Evolutionary conservation across 1,284 basidiomycete genomes (phyloP).

Genomic region (Ustilago loliicola): DNA sequence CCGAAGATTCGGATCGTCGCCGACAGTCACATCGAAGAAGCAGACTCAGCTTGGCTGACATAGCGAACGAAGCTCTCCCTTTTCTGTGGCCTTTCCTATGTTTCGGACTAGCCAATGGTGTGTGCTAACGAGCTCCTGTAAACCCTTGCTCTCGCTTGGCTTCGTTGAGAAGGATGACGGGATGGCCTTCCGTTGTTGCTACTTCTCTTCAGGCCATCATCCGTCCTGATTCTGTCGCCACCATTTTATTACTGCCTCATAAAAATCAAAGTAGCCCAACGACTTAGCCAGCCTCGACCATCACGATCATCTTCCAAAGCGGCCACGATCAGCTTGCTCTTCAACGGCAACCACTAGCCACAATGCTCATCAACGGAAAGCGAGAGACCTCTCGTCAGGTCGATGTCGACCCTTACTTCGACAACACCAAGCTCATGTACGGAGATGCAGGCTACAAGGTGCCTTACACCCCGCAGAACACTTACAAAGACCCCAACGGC

Average conservation of each 20-base stretch:
- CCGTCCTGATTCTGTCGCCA: not conserved
- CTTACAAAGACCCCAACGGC: slow-evolving; percentile 51
- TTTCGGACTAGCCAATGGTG: slow-evolving; percentile 11
- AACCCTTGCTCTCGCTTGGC: not conserved
- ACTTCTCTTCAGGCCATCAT: not conserved
- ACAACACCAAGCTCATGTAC: slow-evolving; percentile 47
- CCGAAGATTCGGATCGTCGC: not conserved
- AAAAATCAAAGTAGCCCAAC: not conserved
- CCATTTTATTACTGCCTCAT: not conserved
- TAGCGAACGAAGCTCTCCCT: not conserved
- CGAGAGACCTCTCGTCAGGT: slow-evolving; percentile 32
- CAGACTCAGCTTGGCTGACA: not conserved
- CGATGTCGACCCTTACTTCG: slow-evolving; percentile 52
- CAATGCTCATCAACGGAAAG: slow-evolving; percentile 21
- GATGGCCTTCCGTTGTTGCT: not conserved
- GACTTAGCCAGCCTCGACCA: not conserved
- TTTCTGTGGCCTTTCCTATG: not conserved
- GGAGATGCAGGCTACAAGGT: slow-evolving; percentile 40
- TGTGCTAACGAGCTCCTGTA: not conserved
- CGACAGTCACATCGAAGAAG: not conserved
- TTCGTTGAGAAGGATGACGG: not conserved
- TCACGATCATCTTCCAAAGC: not conserved
- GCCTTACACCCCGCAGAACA: slow-evolving; percentile 57
- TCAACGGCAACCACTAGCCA: not conserved
- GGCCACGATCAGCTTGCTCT: not conserved